Evolutionary conservation across 768 basidiomycete genomes (phyloP).

Genomic region (Tulasnella sp.): DNA sequence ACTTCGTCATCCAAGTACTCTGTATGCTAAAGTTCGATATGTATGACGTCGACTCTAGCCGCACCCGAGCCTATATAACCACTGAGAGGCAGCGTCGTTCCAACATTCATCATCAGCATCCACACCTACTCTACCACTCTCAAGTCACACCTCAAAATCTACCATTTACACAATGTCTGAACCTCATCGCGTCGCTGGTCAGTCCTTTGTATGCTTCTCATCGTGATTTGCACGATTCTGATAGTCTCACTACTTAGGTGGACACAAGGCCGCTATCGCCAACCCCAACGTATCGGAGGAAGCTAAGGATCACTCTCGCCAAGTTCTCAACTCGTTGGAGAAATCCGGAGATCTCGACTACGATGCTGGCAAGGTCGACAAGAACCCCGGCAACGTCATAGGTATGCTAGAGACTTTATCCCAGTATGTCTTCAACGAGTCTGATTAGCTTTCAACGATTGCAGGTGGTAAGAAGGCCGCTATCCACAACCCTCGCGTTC

Average conservation of each 20-base stretch:
- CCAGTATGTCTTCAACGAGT: background rate
- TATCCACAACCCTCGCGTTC: slow-evolving; percentile 13
- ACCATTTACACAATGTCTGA: slow-evolving; percentile 3
- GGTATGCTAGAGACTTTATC: background rate
- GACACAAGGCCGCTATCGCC: slow-evolving; percentile 15
- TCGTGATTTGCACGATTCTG: background rate
- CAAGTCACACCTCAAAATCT: background rate
- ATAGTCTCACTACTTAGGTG: background rate
- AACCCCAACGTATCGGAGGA: slow-evolving; percentile 18
- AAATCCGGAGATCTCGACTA: slow-evolving; percentile 9
- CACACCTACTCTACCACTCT: background rate
- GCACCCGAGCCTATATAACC: background rate
- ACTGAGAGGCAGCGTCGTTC: background rate
- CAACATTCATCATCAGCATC: background rate
- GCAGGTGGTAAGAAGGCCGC: slow-evolving; percentile 11
- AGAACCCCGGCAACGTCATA: slow-evolving; percentile 16
- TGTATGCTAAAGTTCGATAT: no score
- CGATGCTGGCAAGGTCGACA: background rate
- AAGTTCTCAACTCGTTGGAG: slow-evolving; percentile 10
- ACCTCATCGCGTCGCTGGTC: slow-evolving; percentile 13
- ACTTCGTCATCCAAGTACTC: no score
- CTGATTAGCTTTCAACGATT: background rate
- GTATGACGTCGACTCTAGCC: background rate
- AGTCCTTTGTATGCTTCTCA: background rate
- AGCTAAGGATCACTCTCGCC: slow-evolving; percentile 17